Percentiles rank a stretch among this genome's conserved stretches.
phyloP scores from a whole-genome alignment of 2,329 filamentous ascomycete species.

The Trichoderma koningiopsis region DNA sequence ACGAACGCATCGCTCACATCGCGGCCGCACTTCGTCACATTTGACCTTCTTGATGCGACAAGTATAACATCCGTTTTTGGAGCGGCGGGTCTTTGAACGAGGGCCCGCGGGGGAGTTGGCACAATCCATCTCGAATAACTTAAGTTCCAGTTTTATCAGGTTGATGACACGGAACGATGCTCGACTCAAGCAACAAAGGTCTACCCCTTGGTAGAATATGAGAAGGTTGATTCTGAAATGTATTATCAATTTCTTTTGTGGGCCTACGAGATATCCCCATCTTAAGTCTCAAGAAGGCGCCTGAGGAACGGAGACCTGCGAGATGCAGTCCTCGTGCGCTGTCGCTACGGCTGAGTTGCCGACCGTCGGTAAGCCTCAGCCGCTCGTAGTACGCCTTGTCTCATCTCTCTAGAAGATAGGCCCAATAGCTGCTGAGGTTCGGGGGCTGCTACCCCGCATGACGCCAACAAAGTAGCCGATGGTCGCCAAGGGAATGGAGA shows the following conservation, averaged over 20 bases:
- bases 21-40: constrained; percentile 36
- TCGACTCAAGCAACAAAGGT: background rate
- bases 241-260: background rate
- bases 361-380: constrained; percentile 21
- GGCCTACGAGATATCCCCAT: background rate
- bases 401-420: background rate
- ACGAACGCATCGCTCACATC: constrained; percentile 34
- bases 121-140: background rate
- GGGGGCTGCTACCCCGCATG: constrained; percentile 13
- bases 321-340: background rate
- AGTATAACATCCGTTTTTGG: constrained; percentile 34
- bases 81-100: constrained; percentile 27
- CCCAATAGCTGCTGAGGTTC: background rate
- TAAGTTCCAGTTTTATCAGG: background rate
- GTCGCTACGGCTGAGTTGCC: constrained; percentile 3
- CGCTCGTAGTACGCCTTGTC: constrained; percentile 5
- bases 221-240: background rate
- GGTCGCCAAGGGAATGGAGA: constrained; percentile 8
- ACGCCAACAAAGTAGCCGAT: constrained; percentile 7
- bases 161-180: background rate
- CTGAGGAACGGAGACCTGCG: background rate
- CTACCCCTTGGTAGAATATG: background rate
- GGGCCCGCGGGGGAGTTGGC: background rate
- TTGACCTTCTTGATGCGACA: constrained; percentile 39
- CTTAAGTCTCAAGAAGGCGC: background rate